These are phyloP conservation scores for Emericellopsis terricola DNA, from an alignment of 495 filamentous ascomycete species.

Conservation along the genomic window DNA sequence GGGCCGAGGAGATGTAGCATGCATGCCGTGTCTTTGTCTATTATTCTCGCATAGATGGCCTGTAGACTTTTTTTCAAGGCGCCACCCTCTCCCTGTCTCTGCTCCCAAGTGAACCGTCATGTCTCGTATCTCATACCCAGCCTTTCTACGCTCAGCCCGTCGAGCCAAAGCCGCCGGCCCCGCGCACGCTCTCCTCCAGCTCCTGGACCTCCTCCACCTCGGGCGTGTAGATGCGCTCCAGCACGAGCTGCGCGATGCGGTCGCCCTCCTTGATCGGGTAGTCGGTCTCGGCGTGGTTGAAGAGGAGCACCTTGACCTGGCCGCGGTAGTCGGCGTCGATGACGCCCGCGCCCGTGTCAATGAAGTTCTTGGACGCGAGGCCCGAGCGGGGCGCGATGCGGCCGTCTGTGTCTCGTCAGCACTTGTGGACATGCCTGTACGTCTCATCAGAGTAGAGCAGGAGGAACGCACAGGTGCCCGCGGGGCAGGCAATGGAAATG, in stretches of 20 bases:
- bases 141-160: conserved; percentile 34
- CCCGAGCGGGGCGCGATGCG: conserved; percentile 84
- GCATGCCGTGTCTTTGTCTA: no score
- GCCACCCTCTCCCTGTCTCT: no score
- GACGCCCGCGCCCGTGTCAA: conserved; percentile 86
- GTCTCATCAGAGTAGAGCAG: neutral
- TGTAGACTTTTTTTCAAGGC: neutral
- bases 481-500: conserved; percentile 72
- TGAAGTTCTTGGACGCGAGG: conserved; percentile 82
- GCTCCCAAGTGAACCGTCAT: no score
- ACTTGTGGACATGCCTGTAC: conserved; percentile 1
- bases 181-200: conserved; percentile 78
- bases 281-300: conserved; percentile 74
- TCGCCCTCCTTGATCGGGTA: conserved; percentile 75
- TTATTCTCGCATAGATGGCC: no score
- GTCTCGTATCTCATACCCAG: no score
- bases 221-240: conserved; percentile 87
- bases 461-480: conserved; percentile 67
- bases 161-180: conserved; percentile 85
- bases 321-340: conserved; percentile 97
- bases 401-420: conserved; percentile 47
- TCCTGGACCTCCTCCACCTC: conserved; percentile 75
- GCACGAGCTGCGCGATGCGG: conserved; percentile 77
- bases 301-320: conserved; percentile 80
- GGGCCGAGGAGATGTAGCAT: conserved; percentile 29